Base-by-base conservation (phyloP, 495 filamentous ascomycete genomes). In the Neurospora sp. region DNA sequence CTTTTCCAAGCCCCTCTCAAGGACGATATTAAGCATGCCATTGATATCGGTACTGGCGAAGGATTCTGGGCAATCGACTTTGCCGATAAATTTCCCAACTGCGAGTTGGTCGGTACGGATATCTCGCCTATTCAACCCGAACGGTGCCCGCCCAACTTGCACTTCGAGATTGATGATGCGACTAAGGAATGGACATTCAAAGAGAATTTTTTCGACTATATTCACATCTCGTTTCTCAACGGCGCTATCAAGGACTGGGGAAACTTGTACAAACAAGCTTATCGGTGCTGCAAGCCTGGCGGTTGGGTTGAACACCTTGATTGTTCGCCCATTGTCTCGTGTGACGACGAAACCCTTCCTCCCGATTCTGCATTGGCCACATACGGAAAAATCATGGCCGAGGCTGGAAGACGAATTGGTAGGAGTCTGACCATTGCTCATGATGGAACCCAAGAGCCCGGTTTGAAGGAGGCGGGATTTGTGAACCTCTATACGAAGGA, bases 141-240 rank as follows among this genome's bases (percentile, higher is more conserved):
- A 0, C 76, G 76, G 76, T 44, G 65, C 9, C 76, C 76, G 1
- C 59, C 74, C 9, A 77, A 77, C 45, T 68, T 53, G 69, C 83
- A 82, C 16, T 90, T 89, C 75, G 83, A 87, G 72, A 79, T 90
- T 27, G 88, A 89, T 73, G 87, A 90, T 74, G 83, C 85, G 71
- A 83, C 86, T 41, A 73, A 80, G 39, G 76, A 80, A 20, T 91
- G 88, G 88, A 79, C 84, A 1, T 89, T 83, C 75, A 74, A 81
- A 10, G 78, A 80, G 5, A 79, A 87, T 53, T 72, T 77, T 70
- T 92, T 92, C 75, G 91, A 92, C 81, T 90, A 88, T 74, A 84
- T 92, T 69, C 89, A 92, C 79, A 82, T 88, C 6, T 85, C 88
- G 40, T 80, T 83, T 16, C 76, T 91, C 53, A 84, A 85, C 70